Evolutionary conservation across 1,139 yeast species (phyloP), one percentile per base, ranked within the genome.

Genomic region (Maudiozyma humilis): DNA sequence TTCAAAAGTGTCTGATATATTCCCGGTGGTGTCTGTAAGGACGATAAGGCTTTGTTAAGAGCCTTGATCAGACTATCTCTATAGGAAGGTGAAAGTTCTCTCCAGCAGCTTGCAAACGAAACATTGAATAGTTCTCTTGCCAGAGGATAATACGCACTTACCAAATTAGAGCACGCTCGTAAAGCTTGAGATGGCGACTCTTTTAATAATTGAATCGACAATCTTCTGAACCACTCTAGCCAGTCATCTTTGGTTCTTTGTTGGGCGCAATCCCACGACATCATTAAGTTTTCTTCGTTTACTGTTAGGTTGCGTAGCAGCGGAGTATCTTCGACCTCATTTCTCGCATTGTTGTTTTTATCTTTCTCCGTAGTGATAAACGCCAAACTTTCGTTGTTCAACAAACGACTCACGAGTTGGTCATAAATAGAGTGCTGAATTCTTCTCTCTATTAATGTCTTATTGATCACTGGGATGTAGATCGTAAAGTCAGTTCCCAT

Each of bases 131-230:
- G 67, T 49, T 89, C 96, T 53, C 82, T 82, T 0, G 98, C 96
- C 40, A 93, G 66, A 0, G 96, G 96, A 44, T 83, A 79, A 55
- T 89, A 87, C 38, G 86, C 87, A 4, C 88, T 80, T 0, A 97
- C 97, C 45, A 93, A 69, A 5, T 86, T 83, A 1, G 95, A 86
- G 63, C 98, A 91, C 0, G 97, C 96, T 54, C 97, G 72, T 39
- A 93, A 73, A 0, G 97, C 95, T 59, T 88, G 96, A 0, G 96
- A 87, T 3, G 99, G 96, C 39, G 96, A 85, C 59, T 89, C 96
- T 53, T 86, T 86, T 51, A 93, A 67, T 32, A 93, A 67, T 59
- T 89, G 96, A 45, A 88, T 83, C 56, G 94, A 81, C 40, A 93
- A 70, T 46, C 94, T 72, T 44, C 94, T 76, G 50, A 89, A 79